phyloP scores from a whole-genome alignment of 2,329 filamentous ascomycete species.

The Fusarium sp. region DNA sequence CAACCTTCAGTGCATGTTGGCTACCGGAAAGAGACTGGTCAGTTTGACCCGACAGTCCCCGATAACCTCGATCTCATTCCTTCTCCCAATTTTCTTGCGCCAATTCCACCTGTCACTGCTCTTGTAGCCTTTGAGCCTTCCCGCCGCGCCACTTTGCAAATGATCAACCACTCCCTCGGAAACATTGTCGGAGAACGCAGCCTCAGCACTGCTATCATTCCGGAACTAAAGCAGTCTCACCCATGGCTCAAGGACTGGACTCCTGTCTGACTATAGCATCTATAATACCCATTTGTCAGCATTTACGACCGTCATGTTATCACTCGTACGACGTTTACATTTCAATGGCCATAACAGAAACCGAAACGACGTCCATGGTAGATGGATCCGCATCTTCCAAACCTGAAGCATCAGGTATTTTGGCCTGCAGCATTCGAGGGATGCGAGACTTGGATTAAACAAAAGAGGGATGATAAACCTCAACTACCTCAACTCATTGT shows the following conservation, averaged over 20 bases:
- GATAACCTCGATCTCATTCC: constrained; percentile 39
- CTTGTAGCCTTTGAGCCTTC: constrained; percentile 36
- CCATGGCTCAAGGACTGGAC: constrained; percentile 45
- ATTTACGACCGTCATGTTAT: constrained; percentile 11
- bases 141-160: constrained; percentile 41
- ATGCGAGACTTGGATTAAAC: no score
- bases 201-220: constrained; percentile 42
- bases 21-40: constrained; percentile 38
- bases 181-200: constrained; percentile 46
- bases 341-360: constrained; percentile 26
- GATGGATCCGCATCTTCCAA: no score
- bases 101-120: constrained; percentile 29
- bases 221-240: constrained; percentile 34
- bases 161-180: constrained; percentile 45
- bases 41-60: constrained; percentile 22
- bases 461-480: no score
- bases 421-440: no score
- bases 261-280: constrained; percentile 24
- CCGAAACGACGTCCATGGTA: no score
- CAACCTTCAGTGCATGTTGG: constrained; percentile 30
- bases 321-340: background rate
- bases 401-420: no score
- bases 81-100: constrained; percentile 14
- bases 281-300: constrained; percentile 3
- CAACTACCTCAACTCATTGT: no score